These are phyloP conservation scores for Phytophthora palmivora DNA, from an alignment of 352 stramenopile genomes.

Conservation along the genomic window DNA sequence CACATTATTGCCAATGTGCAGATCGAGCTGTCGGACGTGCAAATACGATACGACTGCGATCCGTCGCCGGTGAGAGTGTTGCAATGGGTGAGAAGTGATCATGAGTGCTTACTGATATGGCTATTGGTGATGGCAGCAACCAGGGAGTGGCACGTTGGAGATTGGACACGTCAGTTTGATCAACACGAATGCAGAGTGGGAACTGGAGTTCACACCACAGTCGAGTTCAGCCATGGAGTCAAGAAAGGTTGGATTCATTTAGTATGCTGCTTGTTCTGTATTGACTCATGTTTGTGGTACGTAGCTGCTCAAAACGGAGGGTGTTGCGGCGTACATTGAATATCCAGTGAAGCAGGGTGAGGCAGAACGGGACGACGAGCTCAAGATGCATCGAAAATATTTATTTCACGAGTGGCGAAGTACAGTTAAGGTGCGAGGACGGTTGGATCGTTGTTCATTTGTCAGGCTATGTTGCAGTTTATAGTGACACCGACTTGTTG, in stretches of 20 bases:
- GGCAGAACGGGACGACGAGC: constrained; percentile 1
- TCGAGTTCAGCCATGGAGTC: constrained; percentile 82
- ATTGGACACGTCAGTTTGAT: constrained; percentile 70
- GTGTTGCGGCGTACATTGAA: constrained; percentile 79
- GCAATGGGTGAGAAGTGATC: background rate
- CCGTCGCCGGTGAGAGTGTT: constrained; percentile 56
- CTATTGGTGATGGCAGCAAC: constrained; percentile 45
- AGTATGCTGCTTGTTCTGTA: background rate
- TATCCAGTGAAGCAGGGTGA: constrained; percentile 41
- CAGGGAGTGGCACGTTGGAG: constrained; percentile 74
- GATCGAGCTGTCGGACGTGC: constrained; percentile 82
- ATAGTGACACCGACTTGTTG: constrained; percentile 7
- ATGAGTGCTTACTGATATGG: background rate
- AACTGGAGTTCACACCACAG: constrained; percentile 77
- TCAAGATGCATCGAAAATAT: constrained; percentile 57
- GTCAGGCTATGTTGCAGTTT: background rate
- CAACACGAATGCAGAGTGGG: constrained; percentile 81
- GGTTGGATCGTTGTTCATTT: background rate
- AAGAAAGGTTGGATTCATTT: constrained; percentile 60
- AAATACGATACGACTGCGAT: constrained; percentile 86
- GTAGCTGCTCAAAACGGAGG: constrained; percentile 70
- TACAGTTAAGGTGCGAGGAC: constrained; percentile 65
- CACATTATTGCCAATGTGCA: constrained; percentile 90
- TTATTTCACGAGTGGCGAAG: constrained; percentile 88
- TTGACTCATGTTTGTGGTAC: constrained; percentile 11